Evolutionary conservation across 1,284 basidiomycete genomes (phyloP).

Genomic region (Puccinia brachypodii): DNA sequence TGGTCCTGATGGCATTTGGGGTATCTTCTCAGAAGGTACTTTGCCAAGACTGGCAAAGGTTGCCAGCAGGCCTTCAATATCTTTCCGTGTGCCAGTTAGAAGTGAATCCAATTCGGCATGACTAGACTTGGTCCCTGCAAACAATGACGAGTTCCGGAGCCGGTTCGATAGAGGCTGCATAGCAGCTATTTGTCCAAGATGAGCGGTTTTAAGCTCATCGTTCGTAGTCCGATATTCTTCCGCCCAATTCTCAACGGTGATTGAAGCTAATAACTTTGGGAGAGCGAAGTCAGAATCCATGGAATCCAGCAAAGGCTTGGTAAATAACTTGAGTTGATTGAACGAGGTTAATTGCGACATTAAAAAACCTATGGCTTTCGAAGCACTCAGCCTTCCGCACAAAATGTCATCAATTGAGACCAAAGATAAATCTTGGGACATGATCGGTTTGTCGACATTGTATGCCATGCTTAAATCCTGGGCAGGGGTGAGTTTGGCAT

Average conservation of each 20-base stretch:
- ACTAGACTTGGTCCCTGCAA: conserved; percentile 67
- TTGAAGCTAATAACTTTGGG: conserved; percentile 79
- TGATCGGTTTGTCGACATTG: conserved; percentile 95
- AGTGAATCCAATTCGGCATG: conserved; percentile 90
- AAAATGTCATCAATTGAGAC: conserved; percentile 76
- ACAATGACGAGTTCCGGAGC: conserved; percentile 69
- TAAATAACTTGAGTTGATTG: conserved; percentile 53
- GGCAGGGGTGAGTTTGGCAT: conserved; percentile 56
- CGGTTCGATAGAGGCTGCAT: conserved; percentile 43
- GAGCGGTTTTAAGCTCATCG: conserved; percentile 44
- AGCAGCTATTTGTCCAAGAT: conserved; percentile 43
- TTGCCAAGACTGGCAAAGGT: conserved; percentile 83
- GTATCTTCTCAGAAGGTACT: conserved; percentile 74
- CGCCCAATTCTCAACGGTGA: conserved; percentile 92
- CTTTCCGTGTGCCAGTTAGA: conserved; percentile 74
- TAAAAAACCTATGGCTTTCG: conserved; percentile 74
- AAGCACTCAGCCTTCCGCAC: conserved; percentile 76
- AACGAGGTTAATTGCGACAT: conserved; percentile 64
- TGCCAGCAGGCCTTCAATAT: conserved; percentile 76
- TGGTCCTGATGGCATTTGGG: conserved; percentile 73
- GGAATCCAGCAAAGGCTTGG: conserved; percentile 72
- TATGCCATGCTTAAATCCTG: conserved; percentile 66
- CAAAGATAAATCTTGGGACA: conserved; percentile 84
- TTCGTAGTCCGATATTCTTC: conserved; percentile 50
- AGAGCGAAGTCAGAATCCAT: conserved; percentile 84